These are phyloP conservation scores for Kodamaea sp. DNA, from an alignment of 1,139 yeast genomes.

Conservation along the genomic window DNA sequence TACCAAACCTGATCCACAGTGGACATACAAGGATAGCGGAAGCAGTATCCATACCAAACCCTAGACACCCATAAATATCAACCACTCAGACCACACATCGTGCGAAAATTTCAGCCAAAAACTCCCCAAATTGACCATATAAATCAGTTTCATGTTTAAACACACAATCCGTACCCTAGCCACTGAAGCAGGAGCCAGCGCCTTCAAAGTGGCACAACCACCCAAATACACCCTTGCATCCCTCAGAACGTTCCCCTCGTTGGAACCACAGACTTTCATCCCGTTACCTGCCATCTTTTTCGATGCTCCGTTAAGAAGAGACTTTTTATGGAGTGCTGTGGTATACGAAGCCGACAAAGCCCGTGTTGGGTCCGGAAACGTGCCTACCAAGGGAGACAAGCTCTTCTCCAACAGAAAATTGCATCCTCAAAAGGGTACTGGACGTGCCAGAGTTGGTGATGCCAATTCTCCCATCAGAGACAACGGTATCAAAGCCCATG, in stretches of 20 bases:
- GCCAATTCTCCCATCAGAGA: constrained; percentile 90
- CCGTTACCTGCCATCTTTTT: constrained; percentile 74
- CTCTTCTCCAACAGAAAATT: constrained; percentile 84
- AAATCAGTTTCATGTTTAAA: constrained; percentile 26
- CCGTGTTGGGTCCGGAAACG: constrained; percentile 87
- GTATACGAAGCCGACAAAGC: constrained; percentile 87
- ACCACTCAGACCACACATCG: neutral
- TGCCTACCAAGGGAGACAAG: constrained; percentile 82
- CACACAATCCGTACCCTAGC: constrained; percentile 35
- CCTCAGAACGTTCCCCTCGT: constrained; percentile 80
- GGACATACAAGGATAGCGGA: too few species aligned
- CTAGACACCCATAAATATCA: constrained; percentile 1
- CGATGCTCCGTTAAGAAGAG: constrained; percentile 81
- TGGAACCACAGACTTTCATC: constrained; percentile 76
- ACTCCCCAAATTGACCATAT: too few species aligned
- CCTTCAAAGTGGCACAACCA: constrained; percentile 44
- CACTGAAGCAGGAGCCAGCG: constrained; percentile 23
- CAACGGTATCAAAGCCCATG: constrained; percentile 89
- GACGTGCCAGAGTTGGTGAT: constrained; percentile 95
- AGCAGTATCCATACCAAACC: neutral
- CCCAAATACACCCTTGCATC: constrained; percentile 82
- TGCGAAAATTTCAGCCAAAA: too few species aligned
- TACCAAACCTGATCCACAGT: too few species aligned
- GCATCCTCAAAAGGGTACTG: constrained; percentile 89
- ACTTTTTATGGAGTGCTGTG: constrained; percentile 90